Evolutionary conservation across 2,329 filamentous ascomycete genomes (phyloP), one percentile per base, ranked within the genome.

Genomic region (Fusarium fracticaudum): DNA sequence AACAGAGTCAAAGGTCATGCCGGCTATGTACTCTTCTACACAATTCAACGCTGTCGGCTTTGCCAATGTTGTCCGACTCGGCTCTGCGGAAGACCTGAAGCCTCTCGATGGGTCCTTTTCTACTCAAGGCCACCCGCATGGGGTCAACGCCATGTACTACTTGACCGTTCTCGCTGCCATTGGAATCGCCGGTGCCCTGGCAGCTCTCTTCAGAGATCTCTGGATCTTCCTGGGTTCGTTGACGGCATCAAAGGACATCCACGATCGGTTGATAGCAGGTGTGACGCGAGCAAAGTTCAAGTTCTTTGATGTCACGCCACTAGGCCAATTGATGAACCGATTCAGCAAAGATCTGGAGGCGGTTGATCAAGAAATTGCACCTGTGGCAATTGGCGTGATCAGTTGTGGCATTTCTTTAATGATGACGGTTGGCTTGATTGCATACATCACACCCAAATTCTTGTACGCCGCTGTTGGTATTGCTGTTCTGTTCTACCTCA

Each of bases 321-420:
- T 98, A 1, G 96, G 96, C 18, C 96, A 98, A 83, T 88, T 99
- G 78, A 98, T 98, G 92, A 99, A 99, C 83, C 91, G 96, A 26
- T 99, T 99, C 85, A 98, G 96, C 81, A 98, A 98, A 83, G 96
- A 99, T 81, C 90, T 99, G 20, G 95, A 99, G 81, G 91, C 95
- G 17, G 89, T 99, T 26, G 96, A 99, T 76, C 96, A 99, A 81
- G 96, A 99, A 82, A 94, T 99, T 66, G 95, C 96, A 1, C 94
- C 95, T 6, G 91, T 97, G 45, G 96, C 96, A 29, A 95, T 98
- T 76, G 90, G 90, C 61, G 89, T 92, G 60, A 89, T 92, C 83
- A 87, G 86, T n/a, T 92, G 89, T 76, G 88, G 85, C 3, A 84
- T 92, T 68, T 89, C 87, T 38, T 88, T 98, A 50, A 80, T 96